Conservation (phyloP, 140 eudicot species). For the Eryngium alpinum region DNA sequence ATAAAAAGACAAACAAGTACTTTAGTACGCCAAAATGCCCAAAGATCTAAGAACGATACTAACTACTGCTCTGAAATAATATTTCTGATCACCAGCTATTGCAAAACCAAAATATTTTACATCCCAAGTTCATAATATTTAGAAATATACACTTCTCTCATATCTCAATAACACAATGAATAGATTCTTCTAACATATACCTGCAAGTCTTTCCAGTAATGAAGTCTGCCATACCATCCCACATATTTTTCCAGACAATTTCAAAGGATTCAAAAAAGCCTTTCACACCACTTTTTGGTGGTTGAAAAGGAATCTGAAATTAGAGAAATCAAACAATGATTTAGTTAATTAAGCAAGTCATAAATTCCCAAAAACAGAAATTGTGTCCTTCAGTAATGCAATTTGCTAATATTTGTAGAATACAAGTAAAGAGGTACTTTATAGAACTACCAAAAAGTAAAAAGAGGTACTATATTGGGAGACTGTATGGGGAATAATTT, state of each 20-base stretch:
- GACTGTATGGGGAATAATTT: background rate
- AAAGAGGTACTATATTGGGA: background rate
- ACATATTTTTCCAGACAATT: constrained; percentile 56
- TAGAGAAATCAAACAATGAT: background rate
- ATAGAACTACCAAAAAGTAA: too few relatives aligned
- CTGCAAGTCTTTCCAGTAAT: constrained; percentile 79
- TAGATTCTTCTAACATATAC: constrained; percentile 23
- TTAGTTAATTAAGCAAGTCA: background rate
- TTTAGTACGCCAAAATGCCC: too few relatives aligned
- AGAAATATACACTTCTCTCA: too few relatives aligned
- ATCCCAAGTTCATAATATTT: too few relatives aligned
- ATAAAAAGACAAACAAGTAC: background rate
- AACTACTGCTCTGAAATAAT: too few relatives aligned
- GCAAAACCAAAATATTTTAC: too few relatives aligned
- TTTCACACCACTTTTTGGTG: constrained; percentile 39
- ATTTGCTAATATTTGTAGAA: background rate
- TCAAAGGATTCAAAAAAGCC: constrained; percentile 67
- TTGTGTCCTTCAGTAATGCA: background rate
- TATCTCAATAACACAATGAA: too few relatives aligned
- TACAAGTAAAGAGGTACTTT: background rate
- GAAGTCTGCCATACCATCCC: constrained; percentile 64
- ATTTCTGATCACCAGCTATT: too few relatives aligned
- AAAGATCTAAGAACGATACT: too few relatives aligned
- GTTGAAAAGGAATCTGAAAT: constrained; percentile 68
- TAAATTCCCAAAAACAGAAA: too few relatives aligned